phyloP scores from a whole-genome alignment of 257 asterid genomes.

The Scutellaria barbata region DNA sequence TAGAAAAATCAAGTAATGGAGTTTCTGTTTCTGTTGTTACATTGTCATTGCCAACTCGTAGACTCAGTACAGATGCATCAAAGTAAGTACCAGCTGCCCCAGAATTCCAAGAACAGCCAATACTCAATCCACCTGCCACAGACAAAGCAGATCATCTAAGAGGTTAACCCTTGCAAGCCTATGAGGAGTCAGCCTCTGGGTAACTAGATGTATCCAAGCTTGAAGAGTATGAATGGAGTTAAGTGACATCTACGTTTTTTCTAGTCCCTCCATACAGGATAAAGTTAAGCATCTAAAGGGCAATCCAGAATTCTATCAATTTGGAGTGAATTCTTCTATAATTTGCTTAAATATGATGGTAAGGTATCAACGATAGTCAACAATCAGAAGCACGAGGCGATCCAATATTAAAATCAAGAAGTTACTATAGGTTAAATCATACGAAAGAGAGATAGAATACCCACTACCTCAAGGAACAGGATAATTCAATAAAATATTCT shows the following conservation, averaged over 20 bases:
- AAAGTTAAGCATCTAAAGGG: slow-evolving; percentile 7
- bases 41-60: slow-evolving; percentile 87
- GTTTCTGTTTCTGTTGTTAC: slow-evolving; percentile 95
- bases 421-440: too few species aligned
- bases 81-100: slow-evolving; percentile 99
- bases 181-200: background rate
- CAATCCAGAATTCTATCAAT: background rate
- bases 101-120: slow-evolving; percentile 83
- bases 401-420: background rate
- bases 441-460: too few species aligned
- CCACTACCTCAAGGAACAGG: too few species aligned
- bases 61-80: slow-evolving; percentile 89
- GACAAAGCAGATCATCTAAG: slow-evolving; percentile 35
- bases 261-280: slow-evolving; percentile 1
- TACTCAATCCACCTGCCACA: slow-evolving; percentile 86
- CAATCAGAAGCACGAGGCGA: background rate
- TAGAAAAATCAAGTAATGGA: slow-evolving; percentile 91
- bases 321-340: background rate
- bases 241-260: background rate
- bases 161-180: slow-evolving; percentile 29
- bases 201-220: background rate
- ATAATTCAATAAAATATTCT: too few species aligned
- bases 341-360: background rate
- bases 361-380: background rate
- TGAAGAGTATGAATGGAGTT: background rate